Conservation (phyloP, 768 basidiomycete species). For the Neoboletus subvelutipes region DNA sequence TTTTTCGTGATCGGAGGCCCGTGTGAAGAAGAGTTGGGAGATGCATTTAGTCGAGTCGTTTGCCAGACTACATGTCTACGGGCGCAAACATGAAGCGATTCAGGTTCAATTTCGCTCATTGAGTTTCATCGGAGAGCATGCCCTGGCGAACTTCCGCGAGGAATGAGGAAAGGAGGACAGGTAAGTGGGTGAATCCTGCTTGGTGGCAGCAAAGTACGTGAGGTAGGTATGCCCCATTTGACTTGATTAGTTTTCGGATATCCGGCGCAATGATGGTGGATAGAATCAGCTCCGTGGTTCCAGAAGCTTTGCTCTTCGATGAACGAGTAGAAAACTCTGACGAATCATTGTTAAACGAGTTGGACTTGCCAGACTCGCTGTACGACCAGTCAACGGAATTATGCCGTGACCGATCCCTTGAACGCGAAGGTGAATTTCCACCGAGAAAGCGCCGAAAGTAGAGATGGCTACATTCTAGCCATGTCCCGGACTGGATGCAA, state of each 20-base stretch:
- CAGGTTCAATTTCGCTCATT: not conserved
- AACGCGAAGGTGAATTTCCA: not conserved
- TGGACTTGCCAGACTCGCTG: not conserved
- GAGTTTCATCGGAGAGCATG: conserved; percentile 14
- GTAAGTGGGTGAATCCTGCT: conserved; percentile 38
- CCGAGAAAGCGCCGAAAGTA: conserved; percentile 21
- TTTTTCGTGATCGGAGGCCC: too few relatives aligned
- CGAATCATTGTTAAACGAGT: not conserved
- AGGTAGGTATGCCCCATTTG: conserved; percentile 37
- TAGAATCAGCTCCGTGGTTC: not conserved
- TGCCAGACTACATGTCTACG: too few relatives aligned
- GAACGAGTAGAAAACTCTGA: not conserved
- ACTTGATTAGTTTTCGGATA: conserved; percentile 29
- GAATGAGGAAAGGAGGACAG: conserved; percentile 44
- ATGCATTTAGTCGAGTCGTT: too few relatives aligned
- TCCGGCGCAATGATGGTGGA: not conserved
- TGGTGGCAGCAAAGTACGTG: conserved; percentile 40
- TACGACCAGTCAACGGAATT: conserved; percentile 1
- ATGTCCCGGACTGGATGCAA: conserved; percentile 13
- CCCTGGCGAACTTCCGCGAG: conserved; percentile 38
- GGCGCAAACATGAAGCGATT: too few relatives aligned
- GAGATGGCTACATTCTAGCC: conserved; percentile 19
- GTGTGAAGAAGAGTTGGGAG: too few relatives aligned
- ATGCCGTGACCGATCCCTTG: not conserved
- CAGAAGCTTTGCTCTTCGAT: conserved; percentile 1